A percentile compares a stretch with the other conserved stretches of the same genome.
These are phyloP conservation scores for Russula lepida DNA, from an alignment of 768 basidiomycete species.

Conservation along the genomic window DNA sequence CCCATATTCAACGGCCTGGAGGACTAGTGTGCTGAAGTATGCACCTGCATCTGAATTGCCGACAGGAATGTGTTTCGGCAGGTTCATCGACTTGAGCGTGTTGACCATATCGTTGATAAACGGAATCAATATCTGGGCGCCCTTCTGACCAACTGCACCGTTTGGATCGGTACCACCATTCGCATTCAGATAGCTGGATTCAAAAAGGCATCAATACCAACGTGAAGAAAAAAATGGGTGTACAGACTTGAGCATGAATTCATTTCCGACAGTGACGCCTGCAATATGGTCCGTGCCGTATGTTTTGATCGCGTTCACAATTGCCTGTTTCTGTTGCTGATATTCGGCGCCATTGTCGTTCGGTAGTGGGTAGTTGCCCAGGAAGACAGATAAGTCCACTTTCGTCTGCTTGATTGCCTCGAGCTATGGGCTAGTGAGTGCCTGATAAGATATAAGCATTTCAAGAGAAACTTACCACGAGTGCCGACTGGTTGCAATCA, in stretches of 20 bases:
- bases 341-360: constrained; percentile 66
- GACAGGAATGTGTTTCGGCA: constrained; percentile 56
- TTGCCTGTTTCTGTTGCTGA: constrained; percentile 56
- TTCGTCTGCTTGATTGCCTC: constrained; percentile 89
- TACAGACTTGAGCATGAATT: constrained; percentile 72
- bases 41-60: constrained; percentile 83
- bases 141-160: constrained; percentile 46
- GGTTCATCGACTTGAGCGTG: constrained; percentile 45
- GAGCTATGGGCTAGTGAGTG: constrained; percentile 34
- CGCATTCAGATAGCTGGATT: constrained; percentile 46
- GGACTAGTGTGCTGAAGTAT: constrained; percentile 67
- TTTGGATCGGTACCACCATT: constrained; percentile 48
- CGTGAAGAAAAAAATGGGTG: background rate
- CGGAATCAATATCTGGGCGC: constrained; percentile 53
- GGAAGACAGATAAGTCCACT: constrained; percentile 72
- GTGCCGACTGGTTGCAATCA: constrained; percentile 75
- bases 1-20: constrained; percentile 59
- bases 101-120: constrained; percentile 60
- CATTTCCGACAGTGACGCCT: constrained; percentile 89
- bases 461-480: constrained; percentile 43
- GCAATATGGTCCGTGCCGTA: constrained; percentile 70
- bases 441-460: background rate
- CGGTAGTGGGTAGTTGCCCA: constrained; percentile 59
- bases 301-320: constrained; percentile 58
- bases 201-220: background rate